phyloP scores from a whole-genome alignment of 2,329 filamentous ascomycete genomes.

The Phaeosphaeriaceae sp. region DNA sequence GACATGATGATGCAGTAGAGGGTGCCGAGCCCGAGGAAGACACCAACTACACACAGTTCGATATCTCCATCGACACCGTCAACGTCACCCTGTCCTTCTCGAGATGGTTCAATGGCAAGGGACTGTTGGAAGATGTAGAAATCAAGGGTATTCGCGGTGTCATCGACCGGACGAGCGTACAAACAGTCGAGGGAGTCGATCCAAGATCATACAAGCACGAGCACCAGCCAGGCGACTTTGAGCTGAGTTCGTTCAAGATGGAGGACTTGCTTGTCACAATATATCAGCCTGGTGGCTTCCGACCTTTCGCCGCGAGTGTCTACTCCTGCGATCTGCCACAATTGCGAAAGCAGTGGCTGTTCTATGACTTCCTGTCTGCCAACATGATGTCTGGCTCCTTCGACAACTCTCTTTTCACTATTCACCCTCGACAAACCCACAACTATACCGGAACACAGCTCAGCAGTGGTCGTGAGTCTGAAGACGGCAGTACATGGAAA shows the following conservation, averaged over 20 bases:
- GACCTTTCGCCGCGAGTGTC: conserved; percentile 95
- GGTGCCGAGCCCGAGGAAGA: conserved; percentile 71
- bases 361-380: conserved; percentile 95
- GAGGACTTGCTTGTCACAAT: conserved; percentile 91
- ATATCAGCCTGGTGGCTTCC: conserved; percentile 87
- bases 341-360: conserved; percentile 93
- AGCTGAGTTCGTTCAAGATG: conserved; percentile 95
- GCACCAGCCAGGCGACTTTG: conserved; percentile 91
- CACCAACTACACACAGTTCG: conserved; percentile 97
- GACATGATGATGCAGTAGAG: conserved; percentile 40
- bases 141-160: conserved; percentile 93
- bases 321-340: conserved; percentile 94
- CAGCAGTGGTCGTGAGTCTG: conserved; percentile 62
- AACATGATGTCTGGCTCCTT: conserved; percentile 96
- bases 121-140: conserved; percentile 87
- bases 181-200: conserved; percentile 75
- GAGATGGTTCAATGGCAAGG: conserved; percentile 99
- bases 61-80: conserved; percentile 91
- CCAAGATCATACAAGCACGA: conserved; percentile 87
- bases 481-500: conserved; percentile 81
- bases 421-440: conserved; percentile 91
- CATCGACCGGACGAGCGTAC: conserved; percentile 84
- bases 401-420: conserved; percentile 95
- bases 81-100: conserved; percentile 96
- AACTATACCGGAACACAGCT: conserved; percentile 73